Base-by-base conservation (phyloP, 495 filamentous ascomycete species). In the Chaetomidium leptoderma region DNA sequence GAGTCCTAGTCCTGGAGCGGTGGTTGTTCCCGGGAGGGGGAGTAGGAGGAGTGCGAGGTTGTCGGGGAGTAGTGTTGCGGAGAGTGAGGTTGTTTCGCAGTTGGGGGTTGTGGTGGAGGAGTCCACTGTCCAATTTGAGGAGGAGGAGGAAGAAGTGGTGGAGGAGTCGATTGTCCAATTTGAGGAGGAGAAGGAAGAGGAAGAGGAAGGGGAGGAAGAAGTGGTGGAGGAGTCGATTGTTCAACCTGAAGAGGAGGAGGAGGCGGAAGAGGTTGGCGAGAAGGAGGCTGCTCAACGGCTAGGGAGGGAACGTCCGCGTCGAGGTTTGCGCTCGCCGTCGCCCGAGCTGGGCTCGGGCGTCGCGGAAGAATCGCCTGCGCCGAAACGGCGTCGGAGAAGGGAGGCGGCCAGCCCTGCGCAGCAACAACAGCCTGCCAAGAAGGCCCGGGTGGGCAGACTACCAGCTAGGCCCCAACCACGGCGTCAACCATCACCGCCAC, bases 261-360 rank as follows among this genome's bases (percentile, higher is more conserved):
- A 71, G 50, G 56, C 47, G 8, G 17, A 52, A 35, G 56, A 58
- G 40, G 64, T 74, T 19, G 62, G 64, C 27, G 68, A 67, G 6
- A 57, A 62, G 44, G 72, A 74, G 48, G 72, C 70, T 21, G 73
- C 75, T 4, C 60, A 36, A 17, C 61, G 54, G 17, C 54, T 75
- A 16, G 70, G 70, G 40, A 71, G 64, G 37, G 76, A 75, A 57
- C 72, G 70, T 16, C 63, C 69, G 11, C 66, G 73, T 19, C 59
- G 51, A n/a, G 72, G 70, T 40, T 46, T 62, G 23, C 69, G 46
- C 14, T 61, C 59, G 33, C 61, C 60, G 2, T 70, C 73, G 2
- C 64, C 65, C 1, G 71, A 74, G n/a, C 51, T 72, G 14, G 55
- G 62, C 44, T 63, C 62, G 1, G 53, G 50, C 35, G 57, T 26